Conservation (phyloP, 805 yeast species). For the Candida takata region DNA sequence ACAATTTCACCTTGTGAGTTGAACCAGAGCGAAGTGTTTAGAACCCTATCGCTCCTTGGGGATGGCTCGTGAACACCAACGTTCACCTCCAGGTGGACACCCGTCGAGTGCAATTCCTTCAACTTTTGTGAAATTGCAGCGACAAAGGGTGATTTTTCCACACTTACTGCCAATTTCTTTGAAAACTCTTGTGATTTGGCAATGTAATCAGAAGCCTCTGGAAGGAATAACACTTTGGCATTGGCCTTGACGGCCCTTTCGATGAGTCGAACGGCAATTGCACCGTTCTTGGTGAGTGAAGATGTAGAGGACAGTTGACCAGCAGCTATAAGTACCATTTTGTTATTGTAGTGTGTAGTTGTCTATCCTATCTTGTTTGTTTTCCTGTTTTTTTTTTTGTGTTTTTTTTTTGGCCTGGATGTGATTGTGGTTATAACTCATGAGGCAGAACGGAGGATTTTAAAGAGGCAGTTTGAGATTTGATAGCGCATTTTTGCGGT, state of each 20-base stretch:
- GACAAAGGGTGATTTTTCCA: conserved; percentile 35
- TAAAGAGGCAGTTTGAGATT: too few species aligned
- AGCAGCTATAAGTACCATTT: conserved; percentile 65
- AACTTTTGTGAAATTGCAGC: conserved; percentile 41
- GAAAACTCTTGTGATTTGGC: conserved; percentile 48
- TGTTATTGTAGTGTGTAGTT: neutral
- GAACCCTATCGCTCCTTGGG: conserved; percentile 37
- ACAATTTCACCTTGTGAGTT: conserved; percentile 54
- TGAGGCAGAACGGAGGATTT: too few species aligned
- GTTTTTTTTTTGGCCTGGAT: too few species aligned
- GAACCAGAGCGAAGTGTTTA: conserved; percentile 71
- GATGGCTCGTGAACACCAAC: conserved; percentile 89
- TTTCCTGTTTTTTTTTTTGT: too few species aligned
- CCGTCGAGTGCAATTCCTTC: conserved; percentile 28
- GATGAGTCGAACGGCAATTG: conserved; percentile 51
- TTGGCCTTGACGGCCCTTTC: conserved; percentile 52
- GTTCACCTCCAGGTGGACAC: conserved; percentile 49
- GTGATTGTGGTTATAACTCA: too few species aligned
- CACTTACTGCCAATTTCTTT: conserved; percentile 46
- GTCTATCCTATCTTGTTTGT: too few species aligned
- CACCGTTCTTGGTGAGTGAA: conserved; percentile 51
- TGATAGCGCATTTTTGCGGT: too few species aligned
- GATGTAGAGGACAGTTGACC: conserved; percentile 82
- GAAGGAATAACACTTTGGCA: conserved; percentile 71
- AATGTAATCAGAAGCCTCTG: conserved; percentile 91